Base-by-base conservation (phyloP, 441 rosid species). In the Croton setiger region DNA sequence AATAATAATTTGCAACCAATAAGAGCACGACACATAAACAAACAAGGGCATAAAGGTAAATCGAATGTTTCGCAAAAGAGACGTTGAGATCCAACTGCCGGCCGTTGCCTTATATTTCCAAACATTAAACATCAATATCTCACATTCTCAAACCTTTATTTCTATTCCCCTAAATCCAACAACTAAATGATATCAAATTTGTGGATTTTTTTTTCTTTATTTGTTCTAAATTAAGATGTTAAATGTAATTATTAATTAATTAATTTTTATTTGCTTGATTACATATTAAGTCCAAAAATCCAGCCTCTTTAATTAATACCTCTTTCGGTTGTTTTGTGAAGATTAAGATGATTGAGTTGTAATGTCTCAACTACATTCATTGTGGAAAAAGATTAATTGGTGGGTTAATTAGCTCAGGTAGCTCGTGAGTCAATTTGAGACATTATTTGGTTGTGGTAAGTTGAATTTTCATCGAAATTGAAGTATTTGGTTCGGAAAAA, bases 391-490 rank as follows among this genome's bases (percentile, higher is more conserved):
- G 41, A 45, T 68, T 35, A 35, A 21, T 74, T 49, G 12, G 31
- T 39, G 18, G 5, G n/a, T n/a, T 10, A 23, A 41, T 64, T 21
- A 49, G 61, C 47, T 63, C 69, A 54, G 74, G 44, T 41, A 47
- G n/a, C 78, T 71, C 70, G 75, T 77, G 70, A 74, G 21, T 37
- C 27, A 62, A 49, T 49, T 35, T n/a, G n/a, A n/a, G n/a, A n/a
- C n/a, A n/a, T n/a, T n/a, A n/a, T n/a, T n/a, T n/a, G n/a, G n/a
- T n/a, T n/a, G n/a, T n/a, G n/a, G n/a, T n/a, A n/a, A n/a, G n/a
- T n/a, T n/a, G n/a, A n/a, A n/a, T n/a, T n/a, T n/a, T n/a, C n/a
- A n/a, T n/a, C n/a, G n/a, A n/a, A n/a, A n/a, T n/a, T n/a, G n/a
- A n/a, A n/a, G n/a, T n/a, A n/a, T n/a, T n/a, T n/a, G n/a, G n/a